Percentiles rank a stretch among this genome's conserved stretches.
These are phyloP conservation scores for Endogone sp. DNA, from an alignment of 192 early-diverging fungal genomes.

Conservation along the genomic window DNA sequence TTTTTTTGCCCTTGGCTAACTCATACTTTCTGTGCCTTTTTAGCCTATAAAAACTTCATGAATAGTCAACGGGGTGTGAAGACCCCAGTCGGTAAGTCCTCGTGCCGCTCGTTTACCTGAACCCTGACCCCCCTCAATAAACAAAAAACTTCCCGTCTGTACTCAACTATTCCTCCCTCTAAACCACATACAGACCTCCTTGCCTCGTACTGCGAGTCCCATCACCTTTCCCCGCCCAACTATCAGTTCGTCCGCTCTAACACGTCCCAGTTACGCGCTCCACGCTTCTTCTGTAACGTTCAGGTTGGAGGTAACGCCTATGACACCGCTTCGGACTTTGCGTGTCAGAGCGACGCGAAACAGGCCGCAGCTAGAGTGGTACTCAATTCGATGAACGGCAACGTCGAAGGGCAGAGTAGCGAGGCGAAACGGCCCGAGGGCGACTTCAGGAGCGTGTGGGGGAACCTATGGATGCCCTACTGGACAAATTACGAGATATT, in stretches of 20 bases:
- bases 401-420: constrained; percentile 3
- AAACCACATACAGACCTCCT: not conserved
- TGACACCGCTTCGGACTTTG: constrained; percentile 11
- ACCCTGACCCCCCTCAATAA: no score
- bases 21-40: no score
- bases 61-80: not conserved
- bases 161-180: not conserved
- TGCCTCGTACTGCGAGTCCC: not conserved
- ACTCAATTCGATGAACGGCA: constrained; percentile 5
- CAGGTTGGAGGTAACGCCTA: constrained; percentile 1
- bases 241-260: not conserved
- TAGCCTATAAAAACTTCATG: not conserved
- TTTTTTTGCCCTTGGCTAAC: no score
- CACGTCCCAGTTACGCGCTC: not conserved
- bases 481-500: constrained; percentile 13
- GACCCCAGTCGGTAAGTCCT: not conserved
- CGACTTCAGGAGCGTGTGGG: constrained; percentile 14
- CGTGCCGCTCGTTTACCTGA: not conserved
- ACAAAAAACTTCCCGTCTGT: no score
- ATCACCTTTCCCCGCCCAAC: not conserved
- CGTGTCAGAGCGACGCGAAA: constrained; percentile 13
- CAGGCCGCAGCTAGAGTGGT: constrained; percentile 5
- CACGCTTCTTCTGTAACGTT: constrained; percentile 8
- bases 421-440: constrained; percentile 1
- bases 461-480: constrained; percentile 8